Base-by-base conservation (phyloP, 345 rosid genomes). In the Eucalyptus victrix region DNA sequence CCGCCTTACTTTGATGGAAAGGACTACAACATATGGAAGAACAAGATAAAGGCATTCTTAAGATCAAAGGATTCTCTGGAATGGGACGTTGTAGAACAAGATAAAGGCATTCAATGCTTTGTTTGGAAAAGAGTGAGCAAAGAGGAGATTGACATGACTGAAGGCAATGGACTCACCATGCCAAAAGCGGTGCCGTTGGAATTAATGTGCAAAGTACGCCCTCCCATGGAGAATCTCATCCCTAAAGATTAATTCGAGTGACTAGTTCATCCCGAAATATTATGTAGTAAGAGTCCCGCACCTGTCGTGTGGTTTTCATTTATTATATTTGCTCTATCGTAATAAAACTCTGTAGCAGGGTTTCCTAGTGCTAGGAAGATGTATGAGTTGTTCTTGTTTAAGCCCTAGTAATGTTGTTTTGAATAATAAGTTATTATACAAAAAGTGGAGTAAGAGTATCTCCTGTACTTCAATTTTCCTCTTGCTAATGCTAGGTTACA, bases 201-300 rank as follows among this genome's bases (percentile, higher is more conserved):
- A 34, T 87, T 86, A n/a, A 40, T 89, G 58, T 89, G 89, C 15
- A 88, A 51, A 86, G 88, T 88, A 86, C 88, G 88, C 9, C 83
- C 90, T n/a, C 58, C 83, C 21, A 23, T 90, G 83, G 83, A 88
- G 15, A 56, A 65, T 1, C 26, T 94, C 28, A 56, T 93, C 16
- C 80, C 90, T 30, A 94, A 93, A 26, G 91, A 42, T 12, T 94
- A 94, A 94, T 93, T 69, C 7, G 7, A 18, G 2, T 12, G 42
- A 17, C 42, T 18, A 69, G 80, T 69, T 34, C 37, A 21, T 69
- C 80, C 11, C 24, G 44, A 32, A 69, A 34, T 69, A 7, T 69
- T 18, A 34, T 34, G 24, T 9, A 17, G 4, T 34, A 17, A 9
- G 80, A 69, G 24, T 69, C 24, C 13, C 80, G 3, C 44, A 69